Evolutionary conservation across 2,329 filamentous ascomycete species (phyloP), one percentile per base, ranked within the genome.

Genomic region (Eurotiales sp.): DNA sequence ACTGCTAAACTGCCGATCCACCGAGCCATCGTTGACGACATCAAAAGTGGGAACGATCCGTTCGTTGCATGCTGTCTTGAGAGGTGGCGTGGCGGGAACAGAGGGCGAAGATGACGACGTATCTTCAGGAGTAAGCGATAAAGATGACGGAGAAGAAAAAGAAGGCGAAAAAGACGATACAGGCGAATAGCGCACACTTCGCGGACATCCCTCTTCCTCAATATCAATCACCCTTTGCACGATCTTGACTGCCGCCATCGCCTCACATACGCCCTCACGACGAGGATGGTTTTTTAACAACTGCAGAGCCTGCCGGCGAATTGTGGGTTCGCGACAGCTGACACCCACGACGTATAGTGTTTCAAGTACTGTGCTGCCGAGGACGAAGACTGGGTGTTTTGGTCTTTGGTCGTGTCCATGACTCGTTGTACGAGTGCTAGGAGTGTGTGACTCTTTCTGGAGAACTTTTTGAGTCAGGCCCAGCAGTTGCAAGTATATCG

Each of bases 261-360:
- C 40, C 36, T 53, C 51, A 8, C 51, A 53, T 14, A 53, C 34
- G 4, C 51, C 51, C 10, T 53, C 51, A 8, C 51, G 51, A 5
- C 51, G 51, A 23, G 51, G 51, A 27, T 47, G 48, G 2, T 45
- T 32, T 14, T 47, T 46, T 2, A 53, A 19, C 41, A 53, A 25
- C 3, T 30, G 32, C 19, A 48, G 15, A 1, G 51, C 51, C 27
- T 39, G 46, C 2, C 51, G 51, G n/a, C 51, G 51, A 49, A 53
- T 32, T n/a, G 11, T 27, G 15, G 51, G 51, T 6, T 53, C 51
- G 7, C 46, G 51, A n/a, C 46, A 44, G 34, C 51, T 45, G 7
- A 40, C 41, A 5, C 39, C 51, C 1, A 32, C 25, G 3, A 48
- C 11, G 12, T 39, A 53, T 4, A 53, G 32, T 11, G 40, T 40